Conservation (phyloP, 1,284 basidiomycete species). For the Tilletia horrida region DNA sequence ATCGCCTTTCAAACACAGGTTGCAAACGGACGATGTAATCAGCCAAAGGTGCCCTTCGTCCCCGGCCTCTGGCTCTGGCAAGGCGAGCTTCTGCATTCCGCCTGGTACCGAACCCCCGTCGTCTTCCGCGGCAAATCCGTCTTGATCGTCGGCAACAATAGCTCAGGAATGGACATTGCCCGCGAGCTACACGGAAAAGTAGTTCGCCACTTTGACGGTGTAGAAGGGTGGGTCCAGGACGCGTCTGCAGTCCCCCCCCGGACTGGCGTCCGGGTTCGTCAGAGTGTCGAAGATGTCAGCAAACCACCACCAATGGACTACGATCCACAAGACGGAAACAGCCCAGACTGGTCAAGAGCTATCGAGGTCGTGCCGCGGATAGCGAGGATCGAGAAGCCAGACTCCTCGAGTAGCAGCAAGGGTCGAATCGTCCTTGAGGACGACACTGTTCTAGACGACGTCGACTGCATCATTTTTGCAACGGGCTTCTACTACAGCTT, state of each 20-base stretch:
- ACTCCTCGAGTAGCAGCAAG: constrained; percentile 15
- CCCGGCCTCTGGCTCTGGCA: constrained; percentile 56
- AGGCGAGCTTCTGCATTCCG: constrained; percentile 57
- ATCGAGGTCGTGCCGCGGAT: constrained; percentile 45
- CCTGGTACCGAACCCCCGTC: constrained; percentile 58
- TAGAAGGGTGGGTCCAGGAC: constrained; percentile 22
- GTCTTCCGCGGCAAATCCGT: constrained; percentile 53
- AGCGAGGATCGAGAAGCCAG: constrained; percentile 19
- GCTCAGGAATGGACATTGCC: constrained; percentile 60
- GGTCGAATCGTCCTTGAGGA: constrained; percentile 26
- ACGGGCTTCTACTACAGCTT: constrained; percentile 49
- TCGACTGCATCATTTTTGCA: constrained; percentile 50
- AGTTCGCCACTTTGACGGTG: constrained; percentile 27
- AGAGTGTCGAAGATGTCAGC: constrained; percentile 36
- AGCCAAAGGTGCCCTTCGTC: constrained; percentile 58
- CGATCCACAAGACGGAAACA: constrained; percentile 35
- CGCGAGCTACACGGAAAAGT: constrained; percentile 56
- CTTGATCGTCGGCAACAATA: constrained; percentile 60
- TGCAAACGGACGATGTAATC: constrained; percentile 59
- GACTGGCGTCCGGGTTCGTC: constrained; percentile 25
- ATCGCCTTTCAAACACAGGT: no score
- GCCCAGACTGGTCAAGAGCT: constrained; percentile 41
- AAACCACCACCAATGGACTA: constrained; percentile 47
- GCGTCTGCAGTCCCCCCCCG: neutral
- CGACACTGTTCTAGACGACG: constrained; percentile 22